Evolutionary conservation across 768 basidiomycete species (phyloP).

Genomic region (Russula sp.): DNA sequence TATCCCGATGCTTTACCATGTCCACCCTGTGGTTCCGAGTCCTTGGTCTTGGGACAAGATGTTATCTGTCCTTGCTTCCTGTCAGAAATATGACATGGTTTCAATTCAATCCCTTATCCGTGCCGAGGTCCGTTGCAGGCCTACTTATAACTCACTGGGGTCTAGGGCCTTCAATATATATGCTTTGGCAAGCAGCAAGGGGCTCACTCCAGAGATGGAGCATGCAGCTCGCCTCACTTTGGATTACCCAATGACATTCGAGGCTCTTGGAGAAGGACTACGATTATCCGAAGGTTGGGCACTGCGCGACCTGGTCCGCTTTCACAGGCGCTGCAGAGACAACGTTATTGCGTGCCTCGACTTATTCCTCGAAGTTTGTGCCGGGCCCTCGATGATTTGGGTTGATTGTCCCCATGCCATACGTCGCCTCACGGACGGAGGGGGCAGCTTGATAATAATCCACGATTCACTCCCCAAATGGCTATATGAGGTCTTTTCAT

Average conservation of each 20-base stretch:
- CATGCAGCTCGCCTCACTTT: background rate
- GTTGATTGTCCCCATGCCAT: background rate
- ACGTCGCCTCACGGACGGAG: rapidly evolving
- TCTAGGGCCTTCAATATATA: constrained; percentile 10
- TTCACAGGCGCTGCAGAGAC: constrained; percentile 1
- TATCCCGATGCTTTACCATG: background rate
- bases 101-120: background rate
- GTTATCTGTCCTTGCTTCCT: constrained; percentile 17
- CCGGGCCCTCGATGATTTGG: background rate
- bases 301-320: background rate
- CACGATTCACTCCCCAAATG: background rate
- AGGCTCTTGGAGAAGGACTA: background rate
- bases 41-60: background rate
- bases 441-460: background rate
- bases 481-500: background rate
- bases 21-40: background rate
- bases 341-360: background rate
- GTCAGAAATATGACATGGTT: constrained; percentile 26
- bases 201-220: background rate
- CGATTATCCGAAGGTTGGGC: background rate
- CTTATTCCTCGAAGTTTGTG: background rate
- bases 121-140: background rate
- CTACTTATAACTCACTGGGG: background rate
- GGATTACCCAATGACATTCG: constrained; percentile 2
- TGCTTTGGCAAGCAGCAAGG: constrained; percentile 12